A percentile compares a stretch with the other conserved stretches of the same genome.
Evolutionary conservation across 1,139 yeast genomes (phyloP).

Genomic region (Yamadazyma diddensiae): DNA sequence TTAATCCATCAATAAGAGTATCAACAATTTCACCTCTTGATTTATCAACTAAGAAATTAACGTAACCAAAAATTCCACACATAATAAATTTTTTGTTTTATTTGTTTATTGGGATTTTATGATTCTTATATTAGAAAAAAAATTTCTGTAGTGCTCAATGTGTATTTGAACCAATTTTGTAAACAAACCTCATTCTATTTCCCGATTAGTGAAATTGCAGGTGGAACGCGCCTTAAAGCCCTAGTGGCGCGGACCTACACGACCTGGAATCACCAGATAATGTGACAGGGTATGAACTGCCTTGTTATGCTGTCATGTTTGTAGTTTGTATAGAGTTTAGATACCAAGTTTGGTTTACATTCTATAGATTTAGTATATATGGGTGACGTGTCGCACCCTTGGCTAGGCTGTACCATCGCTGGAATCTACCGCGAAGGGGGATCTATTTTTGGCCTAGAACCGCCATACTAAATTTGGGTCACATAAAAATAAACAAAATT

Average conservation of each 20-base stretch:
- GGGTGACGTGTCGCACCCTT: too few species aligned
- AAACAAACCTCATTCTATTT: neutral
- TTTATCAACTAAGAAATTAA: conserved; percentile 90
- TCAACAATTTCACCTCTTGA: conserved; percentile 90
- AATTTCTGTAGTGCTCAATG: neutral
- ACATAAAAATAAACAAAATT: neutral
- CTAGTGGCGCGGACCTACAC: neutral
- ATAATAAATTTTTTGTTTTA: conserved; percentile 1
- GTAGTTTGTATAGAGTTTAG: too few species aligned
- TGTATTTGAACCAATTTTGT: neutral
- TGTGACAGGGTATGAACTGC: too few species aligned
- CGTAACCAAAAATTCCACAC: conserved; percentile 97
- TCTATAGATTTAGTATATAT: too few species aligned
- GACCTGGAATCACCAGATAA: neutral
- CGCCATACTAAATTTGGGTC: neutral
- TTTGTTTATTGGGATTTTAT: neutral
- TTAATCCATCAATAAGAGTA: conserved; percentile 86
- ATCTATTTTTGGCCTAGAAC: neutral
- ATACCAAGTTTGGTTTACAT: too few species aligned
- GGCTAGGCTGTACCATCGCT: neutral
- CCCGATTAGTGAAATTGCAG: neutral
- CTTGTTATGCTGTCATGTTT: too few species aligned
- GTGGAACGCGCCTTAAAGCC: neutral
- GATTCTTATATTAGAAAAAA: neutral
- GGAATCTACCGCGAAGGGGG: neutral